phyloP scores from a whole-genome alignment of 2,329 filamentous ascomycete species.

The Endothia cerciana region DNA sequence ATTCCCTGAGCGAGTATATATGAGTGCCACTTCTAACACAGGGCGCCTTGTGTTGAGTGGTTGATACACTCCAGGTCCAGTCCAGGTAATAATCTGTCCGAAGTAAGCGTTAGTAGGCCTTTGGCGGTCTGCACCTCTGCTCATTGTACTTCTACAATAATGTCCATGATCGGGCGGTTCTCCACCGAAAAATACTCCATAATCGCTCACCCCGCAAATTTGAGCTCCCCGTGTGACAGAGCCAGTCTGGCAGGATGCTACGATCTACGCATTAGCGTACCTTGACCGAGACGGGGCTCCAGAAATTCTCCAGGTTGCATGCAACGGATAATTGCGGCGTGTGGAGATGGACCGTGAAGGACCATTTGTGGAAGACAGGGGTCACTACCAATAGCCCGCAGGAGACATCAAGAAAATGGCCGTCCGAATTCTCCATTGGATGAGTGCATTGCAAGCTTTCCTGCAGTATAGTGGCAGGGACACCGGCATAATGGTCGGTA shows the following conservation, averaged over 20 bases:
- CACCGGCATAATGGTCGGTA: background rate
- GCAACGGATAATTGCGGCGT: background rate
- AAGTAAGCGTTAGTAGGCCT: background rate
- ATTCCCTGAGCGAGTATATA: no score
- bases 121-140: background rate
- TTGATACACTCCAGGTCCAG: no score
- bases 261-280: background rate
- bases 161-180: background rate
- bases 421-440: constrained; percentile 2
- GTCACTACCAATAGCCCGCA: background rate
- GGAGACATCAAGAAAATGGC: background rate
- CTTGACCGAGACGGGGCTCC: background rate
- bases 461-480: background rate
- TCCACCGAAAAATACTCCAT: background rate
- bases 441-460: background rate
- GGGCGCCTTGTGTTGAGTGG: no score
- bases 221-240: constrained; percentile 1
- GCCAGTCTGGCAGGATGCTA: background rate
- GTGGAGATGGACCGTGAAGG: background rate
- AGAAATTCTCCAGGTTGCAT: constrained; percentile 1
- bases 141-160: no score
- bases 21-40: no score
- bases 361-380: background rate
- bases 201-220: background rate
- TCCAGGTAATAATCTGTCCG: no score